Evolutionary conservation across 768 basidiomycete species (phyloP), one percentile per base, ranked within the genome.

Genomic region (Pleurotus platypus): DNA sequence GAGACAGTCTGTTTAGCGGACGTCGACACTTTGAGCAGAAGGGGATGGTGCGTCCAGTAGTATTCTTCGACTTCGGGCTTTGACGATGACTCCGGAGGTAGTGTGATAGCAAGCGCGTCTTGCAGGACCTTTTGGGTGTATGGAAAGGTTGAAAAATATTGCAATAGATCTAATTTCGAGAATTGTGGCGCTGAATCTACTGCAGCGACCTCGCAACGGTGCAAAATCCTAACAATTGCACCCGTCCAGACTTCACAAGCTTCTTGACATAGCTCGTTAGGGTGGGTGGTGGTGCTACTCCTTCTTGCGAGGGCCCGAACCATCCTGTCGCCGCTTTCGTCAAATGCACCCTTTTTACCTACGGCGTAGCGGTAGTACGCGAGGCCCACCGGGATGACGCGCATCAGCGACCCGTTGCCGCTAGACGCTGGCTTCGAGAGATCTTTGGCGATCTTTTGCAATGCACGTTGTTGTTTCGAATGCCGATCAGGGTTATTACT

Each of bases 391-490:
- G 78, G 77, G 4, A 78, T 57, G 38, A 80, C 64, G n/a, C 79
- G 74, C 75, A 79, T 75, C 39, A 81, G 63, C 53, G 75, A 77
- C 9, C 75, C 78, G 60, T 78, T 78, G 9, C 74, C 75, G 18
- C 68, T 67, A 56, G 57, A 71, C 0, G 56, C 39, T 2, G 70
- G 63, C 1, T 59, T 63, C n/a, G 58, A 54, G 13, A 78, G 58
- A n/a, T 66, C 56, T 3, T 57, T 57, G 12, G 63, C 63, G 55
- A 80, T 74, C 12, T 55, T 48, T 35, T 53, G 78, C 63, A 3
- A 69, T 70, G 2, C 59, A 45, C n/a, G 60, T 58, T 5, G 12
- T 42, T 24, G 24, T 12, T 54, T 18, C 13, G 38, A 12, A 20
- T 54, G 16, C 15, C 15, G 37, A 42, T 22, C 49, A 26, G 24